Evolutionary conservation across 148 eudicot genomes (phyloP).

Genomic region (Cornus controversa): DNA sequence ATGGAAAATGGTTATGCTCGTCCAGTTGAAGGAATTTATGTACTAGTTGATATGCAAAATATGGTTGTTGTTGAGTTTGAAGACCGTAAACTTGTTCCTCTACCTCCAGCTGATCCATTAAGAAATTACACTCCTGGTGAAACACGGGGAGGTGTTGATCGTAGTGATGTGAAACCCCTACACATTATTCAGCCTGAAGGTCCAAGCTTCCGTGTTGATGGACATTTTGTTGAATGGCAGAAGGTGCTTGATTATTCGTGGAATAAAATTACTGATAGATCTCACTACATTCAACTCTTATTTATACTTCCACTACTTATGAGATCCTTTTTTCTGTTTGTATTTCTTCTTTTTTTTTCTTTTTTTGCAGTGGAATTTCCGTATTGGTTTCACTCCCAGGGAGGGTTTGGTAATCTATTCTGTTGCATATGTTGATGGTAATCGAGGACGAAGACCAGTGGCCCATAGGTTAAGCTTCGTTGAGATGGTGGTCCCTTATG

Average conservation of each 20-base stretch:
- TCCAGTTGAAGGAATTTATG: conserved; percentile 96
- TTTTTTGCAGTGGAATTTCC: conserved; percentile 85
- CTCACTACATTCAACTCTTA: conserved; percentile 1
- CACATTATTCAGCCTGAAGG: conserved; percentile 92
- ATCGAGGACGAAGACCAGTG: conserved; percentile 87
- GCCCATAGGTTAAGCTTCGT: conserved; percentile 97
- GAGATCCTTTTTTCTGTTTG: too few relatives aligned
- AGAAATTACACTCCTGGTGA: conserved; percentile 96
- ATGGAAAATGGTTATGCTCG: conserved; percentile 99
- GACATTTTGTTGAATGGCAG: conserved; percentile 95
- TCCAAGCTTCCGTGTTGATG: conserved; percentile 92
- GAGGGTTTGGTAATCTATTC: conserved; percentile 96
- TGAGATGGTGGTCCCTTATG: conserved; percentile 99
- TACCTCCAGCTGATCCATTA: conserved; percentile 95
- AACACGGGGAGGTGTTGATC: conserved; percentile 93
- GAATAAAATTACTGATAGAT: conserved; percentile 2
- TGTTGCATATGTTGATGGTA: conserved; percentile 96
- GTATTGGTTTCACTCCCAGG: conserved; percentile 93
- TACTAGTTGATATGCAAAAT: conserved; percentile 93
- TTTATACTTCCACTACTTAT: too few relatives aligned
- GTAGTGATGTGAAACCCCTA: conserved; percentile 94
- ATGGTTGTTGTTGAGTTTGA: conserved; percentile 96
- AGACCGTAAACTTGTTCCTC: conserved; percentile 89
- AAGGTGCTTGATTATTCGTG: conserved; percentile 48
- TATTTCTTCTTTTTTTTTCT: neutral